These are phyloP conservation scores for Westerdykella ornata DNA, from an alignment of 2,329 filamentous ascomycete genomes.

Conservation along the genomic window DNA sequence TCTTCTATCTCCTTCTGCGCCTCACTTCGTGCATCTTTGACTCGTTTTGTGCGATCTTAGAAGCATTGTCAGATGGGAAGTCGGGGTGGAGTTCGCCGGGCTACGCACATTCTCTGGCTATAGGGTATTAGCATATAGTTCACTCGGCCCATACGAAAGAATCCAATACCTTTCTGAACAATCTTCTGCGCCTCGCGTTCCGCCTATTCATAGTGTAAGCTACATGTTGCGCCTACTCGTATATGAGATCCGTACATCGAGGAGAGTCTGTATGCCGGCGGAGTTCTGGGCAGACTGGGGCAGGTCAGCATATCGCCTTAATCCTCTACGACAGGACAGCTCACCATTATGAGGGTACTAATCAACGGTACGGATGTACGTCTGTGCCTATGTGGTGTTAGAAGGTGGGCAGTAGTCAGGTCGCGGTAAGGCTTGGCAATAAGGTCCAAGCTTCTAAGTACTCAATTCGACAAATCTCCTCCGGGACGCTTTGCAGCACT, in stretches of 20 bases:
- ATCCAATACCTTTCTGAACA: slow-evolving; percentile 76
- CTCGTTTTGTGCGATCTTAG: slow-evolving; percentile 85
- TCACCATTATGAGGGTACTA: slow-evolving; percentile 26
- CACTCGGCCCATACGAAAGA: not conserved
- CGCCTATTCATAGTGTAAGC: slow-evolving; percentile 56
- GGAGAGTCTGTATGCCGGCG: slow-evolving; percentile 93
- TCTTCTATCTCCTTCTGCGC: slow-evolving; percentile 97
- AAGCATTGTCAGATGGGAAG: slow-evolving; percentile 15
- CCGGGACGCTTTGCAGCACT: not conserved
- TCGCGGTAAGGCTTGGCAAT: slow-evolving; percentile 3
- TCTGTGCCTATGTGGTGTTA: not conserved
- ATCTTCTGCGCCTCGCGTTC: slow-evolving; percentile 99
- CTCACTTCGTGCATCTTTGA: slow-evolving; percentile 92
- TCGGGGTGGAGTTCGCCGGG: slow-evolving; percentile 3
- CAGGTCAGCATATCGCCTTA: slow-evolving; percentile 17
- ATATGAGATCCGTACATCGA: slow-evolving; percentile 65
- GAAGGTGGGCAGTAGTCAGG: not conserved
- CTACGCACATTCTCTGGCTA: slow-evolving; percentile 77
- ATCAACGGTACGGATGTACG: slow-evolving; percentile 1
- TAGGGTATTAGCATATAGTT: slow-evolving; percentile 2
- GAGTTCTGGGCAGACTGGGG: slow-evolving; percentile 93
- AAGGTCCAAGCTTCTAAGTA: not conserved
- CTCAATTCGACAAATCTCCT: not conserved
- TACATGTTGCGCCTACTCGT: slow-evolving; percentile 12
- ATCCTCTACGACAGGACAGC: slow-evolving; percentile 1